phyloP scores from a whole-genome alignment of 164 flowering plant species.

The Kingdonia uniflora region DNA sequence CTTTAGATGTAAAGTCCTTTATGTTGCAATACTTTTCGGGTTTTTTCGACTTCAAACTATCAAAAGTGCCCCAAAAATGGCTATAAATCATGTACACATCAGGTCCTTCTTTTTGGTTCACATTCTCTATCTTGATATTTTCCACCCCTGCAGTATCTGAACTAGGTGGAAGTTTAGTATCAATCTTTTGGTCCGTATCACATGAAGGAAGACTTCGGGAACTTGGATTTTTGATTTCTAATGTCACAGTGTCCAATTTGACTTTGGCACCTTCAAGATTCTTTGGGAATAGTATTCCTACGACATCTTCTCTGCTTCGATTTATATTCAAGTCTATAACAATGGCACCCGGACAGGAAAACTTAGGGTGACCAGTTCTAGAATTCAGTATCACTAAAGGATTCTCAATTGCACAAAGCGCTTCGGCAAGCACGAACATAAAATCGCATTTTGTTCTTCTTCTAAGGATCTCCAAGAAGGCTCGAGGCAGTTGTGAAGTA shows the following conservation, averaged over 20 bases:
- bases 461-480: constrained; percentile 19
- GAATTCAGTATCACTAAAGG: constrained; percentile 42
- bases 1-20: not conserved
- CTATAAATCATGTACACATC: constrained; percentile 2
- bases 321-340: constrained; percentile 20
- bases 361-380: not conserved
- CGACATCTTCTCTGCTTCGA: constrained; percentile 27
- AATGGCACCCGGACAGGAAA: constrained; percentile 18
- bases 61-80: constrained; percentile 16
- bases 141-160: not conserved
- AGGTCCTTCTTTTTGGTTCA: constrained; percentile 10
- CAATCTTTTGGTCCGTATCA: not conserved
- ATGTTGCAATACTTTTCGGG: not conserved
- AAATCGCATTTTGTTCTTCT: constrained; percentile 1
- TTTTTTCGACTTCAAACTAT: not conserved
- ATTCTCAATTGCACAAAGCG: constrained; percentile 37
- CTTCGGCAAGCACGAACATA: constrained; percentile 27
- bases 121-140: not conserved
- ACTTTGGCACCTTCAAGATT: constrained; percentile 1
- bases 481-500: constrained; percentile 27
- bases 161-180: constrained; percentile 1
- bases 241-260: not conserved
- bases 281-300: constrained; percentile 32
- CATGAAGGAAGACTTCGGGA: not conserved
- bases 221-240: not conserved